Conservation (phyloP, 805 yeast genomes). For the Suhomyces faveliae region DNA sequence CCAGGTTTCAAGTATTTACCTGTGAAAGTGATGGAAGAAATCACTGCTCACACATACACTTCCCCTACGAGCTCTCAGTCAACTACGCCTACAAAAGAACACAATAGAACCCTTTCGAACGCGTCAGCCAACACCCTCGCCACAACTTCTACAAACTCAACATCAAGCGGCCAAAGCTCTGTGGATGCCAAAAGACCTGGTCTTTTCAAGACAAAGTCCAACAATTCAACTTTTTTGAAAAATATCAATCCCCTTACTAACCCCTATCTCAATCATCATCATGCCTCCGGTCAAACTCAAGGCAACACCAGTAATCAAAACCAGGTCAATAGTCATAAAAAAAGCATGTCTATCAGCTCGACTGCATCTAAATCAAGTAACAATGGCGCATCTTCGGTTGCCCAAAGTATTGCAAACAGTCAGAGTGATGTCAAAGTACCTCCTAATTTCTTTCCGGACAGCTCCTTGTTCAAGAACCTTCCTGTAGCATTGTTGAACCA, state of each 20-base stretch:
- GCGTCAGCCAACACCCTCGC: background rate
- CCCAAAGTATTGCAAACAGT: background rate
- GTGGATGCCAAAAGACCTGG: conserved; percentile 18
- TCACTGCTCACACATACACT: background rate
- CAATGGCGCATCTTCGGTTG: background rate
- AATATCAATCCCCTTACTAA: conserved; percentile 1
- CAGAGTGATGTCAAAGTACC: conserved; percentile 21
- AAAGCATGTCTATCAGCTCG: background rate
- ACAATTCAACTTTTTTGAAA: conserved; percentile 21
- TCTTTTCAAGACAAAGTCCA: conserved; percentile 24
- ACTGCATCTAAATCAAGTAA: background rate
- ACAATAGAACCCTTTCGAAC: conserved; percentile 2
- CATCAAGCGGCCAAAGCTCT: background rate
- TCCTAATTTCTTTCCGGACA: conserved; percentile 23
- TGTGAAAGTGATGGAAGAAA: conserved; percentile 10
- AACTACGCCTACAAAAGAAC: conserved; percentile 10
- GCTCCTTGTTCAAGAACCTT: conserved; percentile 25
- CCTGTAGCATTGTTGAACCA: conserved; percentile 35
- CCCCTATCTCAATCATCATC: background rate
- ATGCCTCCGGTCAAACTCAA: background rate
- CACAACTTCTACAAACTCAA: background rate
- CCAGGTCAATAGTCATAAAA: background rate
- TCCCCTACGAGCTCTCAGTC: conserved; percentile 4
- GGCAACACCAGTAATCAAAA: background rate
- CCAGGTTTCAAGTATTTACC: conserved; percentile 47